A percentile compares a stretch with the other conserved stretches of the same genome.
These are phyloP conservation scores for Alternaria angustiovoidea DNA, from an alignment of 2,329 filamentous ascomycete species.

Conservation along the genomic window DNA sequence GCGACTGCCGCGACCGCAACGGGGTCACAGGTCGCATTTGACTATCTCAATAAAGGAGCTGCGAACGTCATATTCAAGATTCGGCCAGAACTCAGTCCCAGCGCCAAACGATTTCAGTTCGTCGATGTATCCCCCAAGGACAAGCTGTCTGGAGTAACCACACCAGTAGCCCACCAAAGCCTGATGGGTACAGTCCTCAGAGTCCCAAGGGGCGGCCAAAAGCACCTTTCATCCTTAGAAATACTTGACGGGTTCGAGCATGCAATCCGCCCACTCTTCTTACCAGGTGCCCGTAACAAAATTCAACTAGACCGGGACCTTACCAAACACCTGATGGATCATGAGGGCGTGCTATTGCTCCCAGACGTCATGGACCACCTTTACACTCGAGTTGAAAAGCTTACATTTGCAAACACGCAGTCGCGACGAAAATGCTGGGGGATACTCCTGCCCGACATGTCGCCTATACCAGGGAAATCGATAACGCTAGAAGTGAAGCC, in stretches of 20 bases:
- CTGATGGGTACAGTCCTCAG: constrained; percentile 37
- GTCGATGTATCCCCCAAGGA: constrained; percentile 19
- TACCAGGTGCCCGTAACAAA: constrained; percentile 13
- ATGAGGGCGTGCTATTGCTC: constrained; percentile 25
- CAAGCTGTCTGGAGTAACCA: constrained; percentile 4
- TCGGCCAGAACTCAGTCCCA: constrained; percentile 12
- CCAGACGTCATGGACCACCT: constrained; percentile 23
- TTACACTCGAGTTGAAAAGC: constrained; percentile 8
- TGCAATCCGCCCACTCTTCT: constrained; percentile 41
- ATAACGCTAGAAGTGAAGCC: constrained; percentile 56
- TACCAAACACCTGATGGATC: constrained; percentile 30
- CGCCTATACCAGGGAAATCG: constrained; percentile 26
- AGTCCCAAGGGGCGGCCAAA: constrained; percentile 39
- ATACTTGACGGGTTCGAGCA: constrained; percentile 39
- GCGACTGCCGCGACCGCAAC: constrained; percentile 7
- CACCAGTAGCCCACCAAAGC: constrained; percentile 13
- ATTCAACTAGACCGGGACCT: constrained; percentile 14
- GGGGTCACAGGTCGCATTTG: constrained; percentile 23
- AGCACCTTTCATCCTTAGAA: constrained; percentile 34
- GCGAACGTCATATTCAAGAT: constrained; percentile 47
- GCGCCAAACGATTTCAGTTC: constrained; percentile 23
- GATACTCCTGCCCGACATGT: constrained; percentile 46
- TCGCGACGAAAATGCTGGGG: constrained; percentile 21
- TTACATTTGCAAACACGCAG: constrained; percentile 12
- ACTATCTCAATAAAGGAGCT: constrained; percentile 45